phyloP scores from a whole-genome alignment of 2,329 filamentous ascomycete species.

The Claviceps spartinae region DNA sequence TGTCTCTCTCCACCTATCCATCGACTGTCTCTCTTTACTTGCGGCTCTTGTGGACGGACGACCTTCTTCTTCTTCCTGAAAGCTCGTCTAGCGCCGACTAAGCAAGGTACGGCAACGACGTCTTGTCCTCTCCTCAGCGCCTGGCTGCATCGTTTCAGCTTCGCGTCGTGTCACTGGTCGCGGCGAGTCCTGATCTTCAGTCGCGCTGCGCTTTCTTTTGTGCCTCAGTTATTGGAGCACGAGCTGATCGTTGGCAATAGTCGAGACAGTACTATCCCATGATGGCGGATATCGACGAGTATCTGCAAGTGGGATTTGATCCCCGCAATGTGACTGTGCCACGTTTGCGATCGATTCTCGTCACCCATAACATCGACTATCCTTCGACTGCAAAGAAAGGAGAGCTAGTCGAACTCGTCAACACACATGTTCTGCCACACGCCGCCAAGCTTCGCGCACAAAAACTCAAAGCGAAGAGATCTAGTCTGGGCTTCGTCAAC shows the following conservation, averaged over 20 bases:
- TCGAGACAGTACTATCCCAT: not conserved
- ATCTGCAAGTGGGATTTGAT: constrained; percentile 80
- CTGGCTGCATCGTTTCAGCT: constrained; percentile 4
- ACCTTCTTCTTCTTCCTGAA: constrained; percentile 2
- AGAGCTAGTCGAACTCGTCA: constrained; percentile 74
- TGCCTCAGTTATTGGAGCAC: not conserved
- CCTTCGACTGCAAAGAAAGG: constrained; percentile 84
- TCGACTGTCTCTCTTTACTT: not conserved
- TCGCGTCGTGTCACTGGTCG: not conserved
- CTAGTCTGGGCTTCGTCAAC: constrained; percentile 71
- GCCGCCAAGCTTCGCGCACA: constrained; percentile 63
- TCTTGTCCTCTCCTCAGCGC: not conserved
- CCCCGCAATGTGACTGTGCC: constrained; percentile 73
- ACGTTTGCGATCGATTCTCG: constrained; percentile 77
- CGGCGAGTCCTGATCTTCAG: not conserved
- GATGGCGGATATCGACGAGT: constrained; percentile 63
- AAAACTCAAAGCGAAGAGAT: constrained; percentile 67
- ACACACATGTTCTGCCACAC: constrained; percentile 63
- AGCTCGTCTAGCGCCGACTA: not conserved
- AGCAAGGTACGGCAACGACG: not conserved
- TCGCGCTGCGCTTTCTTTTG: not conserved
- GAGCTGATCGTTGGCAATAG: constrained; percentile 3
- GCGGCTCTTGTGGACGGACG: constrained; percentile 2
- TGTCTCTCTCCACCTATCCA: not conserved
- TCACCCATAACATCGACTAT: constrained; percentile 76